A percentile compares a stretch with the other conserved stretches of the same genome.
Evolutionary conservation across 225 moss, liverwort and hornwort species (phyloP).

Genomic region (Bryum argenteum): DNA sequence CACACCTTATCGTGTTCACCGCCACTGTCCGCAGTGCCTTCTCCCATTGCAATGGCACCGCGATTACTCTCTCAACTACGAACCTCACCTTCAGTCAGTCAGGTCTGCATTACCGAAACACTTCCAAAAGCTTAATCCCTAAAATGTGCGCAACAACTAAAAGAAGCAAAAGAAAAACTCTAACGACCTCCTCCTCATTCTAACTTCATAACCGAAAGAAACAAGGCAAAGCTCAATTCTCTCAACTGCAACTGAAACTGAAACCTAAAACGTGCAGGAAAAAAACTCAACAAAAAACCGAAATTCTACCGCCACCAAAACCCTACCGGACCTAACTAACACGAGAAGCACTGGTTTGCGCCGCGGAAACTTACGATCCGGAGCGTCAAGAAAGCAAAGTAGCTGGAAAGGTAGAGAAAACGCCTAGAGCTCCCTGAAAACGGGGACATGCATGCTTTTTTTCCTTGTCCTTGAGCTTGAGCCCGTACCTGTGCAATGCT

Average conservation of each 20-base stretch:
- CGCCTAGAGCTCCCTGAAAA: neutral
- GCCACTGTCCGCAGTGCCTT: slow-evolving; percentile 25
- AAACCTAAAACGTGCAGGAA: neutral
- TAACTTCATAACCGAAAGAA: neutral
- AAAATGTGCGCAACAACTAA: neutral
- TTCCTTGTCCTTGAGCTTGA: too few relatives aligned
- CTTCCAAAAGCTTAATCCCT: neutral
- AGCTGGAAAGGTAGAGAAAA: neutral
- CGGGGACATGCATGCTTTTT: neutral
- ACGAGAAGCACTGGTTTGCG: too few relatives aligned
- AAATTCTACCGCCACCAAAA: neutral
- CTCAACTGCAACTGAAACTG: neutral
- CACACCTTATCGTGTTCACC: slow-evolving; percentile 28
- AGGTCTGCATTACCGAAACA: slow-evolving; percentile 23
- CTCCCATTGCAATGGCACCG: slow-evolving; percentile 37
- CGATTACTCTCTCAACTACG: neutral
- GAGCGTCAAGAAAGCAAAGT: slow-evolving; percentile 34
- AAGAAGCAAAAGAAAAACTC: neutral
- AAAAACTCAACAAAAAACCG: neutral
- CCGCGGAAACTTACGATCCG: too few relatives aligned
- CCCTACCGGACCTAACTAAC: neutral
- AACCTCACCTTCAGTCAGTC: neutral
- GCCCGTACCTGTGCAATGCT: too few relatives aligned
- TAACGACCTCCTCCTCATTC: too few relatives aligned
- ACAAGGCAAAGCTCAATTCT: neutral